phyloP scores from a whole-genome alignment of 2,329 filamentous ascomycete genomes.

The Aspergillus quadricinctus region DNA sequence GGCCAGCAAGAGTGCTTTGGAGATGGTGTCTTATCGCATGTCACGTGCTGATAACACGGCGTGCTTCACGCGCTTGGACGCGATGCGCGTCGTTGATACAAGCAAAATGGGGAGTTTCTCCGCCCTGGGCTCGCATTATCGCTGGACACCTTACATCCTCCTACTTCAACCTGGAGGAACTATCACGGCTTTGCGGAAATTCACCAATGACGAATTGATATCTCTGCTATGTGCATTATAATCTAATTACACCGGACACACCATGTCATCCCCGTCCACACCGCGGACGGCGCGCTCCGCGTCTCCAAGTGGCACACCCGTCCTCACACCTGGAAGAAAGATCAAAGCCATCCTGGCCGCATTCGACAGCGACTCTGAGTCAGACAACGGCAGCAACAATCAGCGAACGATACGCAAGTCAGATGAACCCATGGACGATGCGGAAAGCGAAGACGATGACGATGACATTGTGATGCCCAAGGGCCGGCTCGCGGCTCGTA shows the following conservation, averaged over 20 bases:
- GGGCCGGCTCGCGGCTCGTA: slow-evolving; percentile 61
- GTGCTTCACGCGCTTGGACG: slow-evolving; percentile 3
- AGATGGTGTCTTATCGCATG: background rate
- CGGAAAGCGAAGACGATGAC: slow-evolving; percentile 31
- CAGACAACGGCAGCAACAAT: slow-evolving; percentile 34
- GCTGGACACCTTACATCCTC: background rate
- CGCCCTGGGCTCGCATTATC: background rate
- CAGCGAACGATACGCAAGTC: slow-evolving; percentile 3
- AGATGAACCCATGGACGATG: slow-evolving; percentile 1
- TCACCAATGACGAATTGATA: background rate
- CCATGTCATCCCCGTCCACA: slow-evolving; percentile 31
- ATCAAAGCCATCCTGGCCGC: slow-evolving; percentile 48
- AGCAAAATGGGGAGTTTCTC: background rate
- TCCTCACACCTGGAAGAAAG: slow-evolving; percentile 44
- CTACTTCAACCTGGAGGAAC: background rate
- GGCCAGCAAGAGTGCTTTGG: too few relatives aligned
- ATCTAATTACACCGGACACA: background rate
- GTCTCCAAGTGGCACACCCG: slow-evolving; percentile 27
- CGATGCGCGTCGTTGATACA: slow-evolving; percentile 2
- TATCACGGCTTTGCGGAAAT: background rate
- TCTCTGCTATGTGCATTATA: background rate
- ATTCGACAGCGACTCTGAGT: slow-evolving; percentile 45
- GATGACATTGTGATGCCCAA: slow-evolving; percentile 54
- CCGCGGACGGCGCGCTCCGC: slow-evolving; percentile 31
- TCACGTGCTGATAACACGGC: background rate